phyloP scores from a whole-genome alignment of 441 rosid species.

The Oxalis stricta region DNA sequence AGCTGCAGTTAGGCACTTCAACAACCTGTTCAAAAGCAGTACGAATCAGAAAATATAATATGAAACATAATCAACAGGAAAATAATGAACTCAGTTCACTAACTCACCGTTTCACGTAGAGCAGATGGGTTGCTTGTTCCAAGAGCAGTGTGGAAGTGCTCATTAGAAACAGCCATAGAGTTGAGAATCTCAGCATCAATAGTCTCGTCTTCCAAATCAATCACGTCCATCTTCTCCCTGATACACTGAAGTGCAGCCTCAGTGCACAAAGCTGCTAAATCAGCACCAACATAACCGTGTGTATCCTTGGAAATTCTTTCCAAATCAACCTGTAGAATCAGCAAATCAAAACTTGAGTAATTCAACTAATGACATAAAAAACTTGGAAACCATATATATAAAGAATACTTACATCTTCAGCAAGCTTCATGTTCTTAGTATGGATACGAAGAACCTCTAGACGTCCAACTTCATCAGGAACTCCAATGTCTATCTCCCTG shows the following conservation, averaged over 20 bases:
- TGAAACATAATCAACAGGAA: no score
- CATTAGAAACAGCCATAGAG: slow-evolving; percentile 45
- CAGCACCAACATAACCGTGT: slow-evolving; percentile 47
- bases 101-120: slow-evolving; percentile 39
- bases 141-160: slow-evolving; percentile 47
- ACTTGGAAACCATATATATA: neutral
- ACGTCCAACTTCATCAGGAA: slow-evolving; percentile 20
- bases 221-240: slow-evolving; percentile 48
- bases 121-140: slow-evolving; percentile 49
- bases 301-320: slow-evolving; percentile 43
- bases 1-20: slow-evolving; percentile 47
- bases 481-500: slow-evolving; percentile 19
- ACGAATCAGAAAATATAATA: neutral
- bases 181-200: slow-evolving; percentile 54
- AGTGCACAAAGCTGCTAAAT: slow-evolving; percentile 49
- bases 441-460: slow-evolving; percentile 20
- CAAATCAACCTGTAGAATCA: slow-evolving; percentile 33
- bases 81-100: neutral
- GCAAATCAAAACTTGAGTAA: neutral
- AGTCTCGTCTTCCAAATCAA: slow-evolving; percentile 39
- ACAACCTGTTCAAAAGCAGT: slow-evolving; percentile 24
- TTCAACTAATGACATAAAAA: neutral
- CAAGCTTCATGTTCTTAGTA: slow-evolving; percentile 19
- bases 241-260: slow-evolving; percentile 49
- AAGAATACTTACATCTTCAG: slow-evolving; percentile 12